A percentile compares a stretch with the other conserved stretches of the same genome.
phyloP scores from a whole-genome alignment of 2,329 filamentous ascomycete species.

The Verticillium alfalfae region DNA sequence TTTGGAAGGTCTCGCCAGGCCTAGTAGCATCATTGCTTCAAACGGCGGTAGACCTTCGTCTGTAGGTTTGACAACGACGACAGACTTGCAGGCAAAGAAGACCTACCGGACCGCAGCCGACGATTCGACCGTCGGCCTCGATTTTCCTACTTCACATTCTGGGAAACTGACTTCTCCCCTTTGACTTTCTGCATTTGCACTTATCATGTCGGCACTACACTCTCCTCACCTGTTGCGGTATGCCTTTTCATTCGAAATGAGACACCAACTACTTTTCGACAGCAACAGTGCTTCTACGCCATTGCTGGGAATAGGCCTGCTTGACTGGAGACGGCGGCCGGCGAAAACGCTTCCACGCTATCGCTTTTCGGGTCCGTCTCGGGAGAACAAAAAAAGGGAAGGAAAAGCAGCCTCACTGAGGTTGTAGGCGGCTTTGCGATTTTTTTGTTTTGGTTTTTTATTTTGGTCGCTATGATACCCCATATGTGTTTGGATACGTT shows the following conservation, averaged over 20 bases:
- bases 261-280: constrained; percentile 16
- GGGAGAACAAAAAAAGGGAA: constrained; percentile 6
- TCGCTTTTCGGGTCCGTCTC: constrained; percentile 20
- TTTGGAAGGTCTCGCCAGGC: constrained; percentile 23
- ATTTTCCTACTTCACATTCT: constrained; percentile 22
- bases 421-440: not conserved
- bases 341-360: constrained; percentile 52
- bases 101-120: not conserved
- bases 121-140: constrained; percentile 23
- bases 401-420: not conserved
- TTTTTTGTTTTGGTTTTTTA: constrained; percentile 14
- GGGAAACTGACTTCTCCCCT: not conserved
- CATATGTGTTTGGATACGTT: constrained; percentile 49
- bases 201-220: constrained; percentile 9
- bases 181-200: constrained; percentile 2
- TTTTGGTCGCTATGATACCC: constrained; percentile 44
- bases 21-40: not conserved
- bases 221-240: constrained; percentile 12
- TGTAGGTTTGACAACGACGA: constrained; percentile 20
- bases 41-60: constrained; percentile 4
- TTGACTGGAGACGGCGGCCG: constrained; percentile 32
- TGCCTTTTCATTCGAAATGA: constrained; percentile 20
- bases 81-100: not conserved
- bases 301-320: constrained; percentile 40
- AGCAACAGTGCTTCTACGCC: constrained; percentile 40